These are phyloP conservation scores for Berberis thunbergii DNA, from an alignment of 164 flowering plant genomes.

Conservation along the genomic window DNA sequence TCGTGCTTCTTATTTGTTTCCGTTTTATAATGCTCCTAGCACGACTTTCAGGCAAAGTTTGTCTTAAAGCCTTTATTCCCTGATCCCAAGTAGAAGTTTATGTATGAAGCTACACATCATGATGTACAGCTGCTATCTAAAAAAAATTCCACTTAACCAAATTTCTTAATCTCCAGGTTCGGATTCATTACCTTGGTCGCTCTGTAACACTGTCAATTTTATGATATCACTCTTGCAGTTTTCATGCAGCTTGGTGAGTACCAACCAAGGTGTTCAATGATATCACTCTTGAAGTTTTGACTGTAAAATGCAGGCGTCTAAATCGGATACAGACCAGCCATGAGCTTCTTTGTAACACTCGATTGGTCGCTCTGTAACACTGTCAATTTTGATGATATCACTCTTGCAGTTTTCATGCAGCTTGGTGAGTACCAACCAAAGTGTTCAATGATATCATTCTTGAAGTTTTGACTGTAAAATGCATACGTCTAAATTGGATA, in stretches of 20 bases:
- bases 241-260: neutral
- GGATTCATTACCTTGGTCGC: neutral
- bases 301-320: no score
- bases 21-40: constrained; percentile 71
- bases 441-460: no score
- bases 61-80: constrained; percentile 65
- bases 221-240: neutral
- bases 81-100: constrained; percentile 67
- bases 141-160: constrained; percentile 73
- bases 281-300: no score
- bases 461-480: no score
- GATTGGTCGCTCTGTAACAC: neutral
- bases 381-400: neutral
- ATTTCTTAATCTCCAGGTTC: constrained; percentile 80
- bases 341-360: no score
- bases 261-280: neutral
- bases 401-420: neutral
- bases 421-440: neutral
- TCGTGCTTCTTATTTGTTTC: constrained; percentile 17
- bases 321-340: no score
- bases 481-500: no score
- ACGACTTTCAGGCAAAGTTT: constrained; percentile 71
- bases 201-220: neutral
- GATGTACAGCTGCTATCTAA: constrained; percentile 66
- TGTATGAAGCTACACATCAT: constrained; percentile 66